Base-by-base conservation (phyloP, 179 eudicot species). In the Sideroxylon spinosum region DNA sequence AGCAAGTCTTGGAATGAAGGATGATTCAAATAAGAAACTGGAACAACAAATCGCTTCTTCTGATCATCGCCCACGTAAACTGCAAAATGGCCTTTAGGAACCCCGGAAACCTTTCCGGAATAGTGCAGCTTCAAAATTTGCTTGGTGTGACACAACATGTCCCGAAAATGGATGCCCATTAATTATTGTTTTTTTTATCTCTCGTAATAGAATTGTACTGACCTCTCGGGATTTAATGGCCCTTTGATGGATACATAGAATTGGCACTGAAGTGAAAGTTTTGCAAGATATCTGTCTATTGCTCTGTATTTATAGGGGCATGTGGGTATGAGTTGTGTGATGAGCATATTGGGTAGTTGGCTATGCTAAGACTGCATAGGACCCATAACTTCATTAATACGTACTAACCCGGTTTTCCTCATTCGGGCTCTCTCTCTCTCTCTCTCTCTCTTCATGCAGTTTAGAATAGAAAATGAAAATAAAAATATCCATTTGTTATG, bases 1-100 rank as follows among this genome's bases (percentile, higher is more conserved):
- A 89, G 83, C 73, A 89, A 73, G 28, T 86, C 86, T 62, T 89
- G 89, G 61, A 89, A 89, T 13, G 79, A 76, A 29, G 85, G 83
- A 55, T 89, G 89, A 32, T 85, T 86, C 81, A 89, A 80, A 82
- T 86, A 87, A 0, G 88, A 78, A 32, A 89, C 68, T 0, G 92
- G 92, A 1, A 89, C 78, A 29, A 88, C 90, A 52, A 83, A 83
- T 64, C 92, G 82, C 80, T 81, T 87, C 46, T 78, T 76, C 22
- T 61, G 59, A 16, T 84, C 84, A 28, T 85, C 87, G 32, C 91
- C 91, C 0, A 90, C 93, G 22, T 85, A 85, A 26, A 85, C 87
- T 23, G 83, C 85, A 2, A 85, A 59, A 25, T 81, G 83, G 0
- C 87, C 87, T 67, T 82, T 85, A 0, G 85, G 87, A 2, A 82